phyloP scores from a whole-genome alignment of 1,284 basidiomycete genomes.

The Ceraceosorus guamensis region DNA sequence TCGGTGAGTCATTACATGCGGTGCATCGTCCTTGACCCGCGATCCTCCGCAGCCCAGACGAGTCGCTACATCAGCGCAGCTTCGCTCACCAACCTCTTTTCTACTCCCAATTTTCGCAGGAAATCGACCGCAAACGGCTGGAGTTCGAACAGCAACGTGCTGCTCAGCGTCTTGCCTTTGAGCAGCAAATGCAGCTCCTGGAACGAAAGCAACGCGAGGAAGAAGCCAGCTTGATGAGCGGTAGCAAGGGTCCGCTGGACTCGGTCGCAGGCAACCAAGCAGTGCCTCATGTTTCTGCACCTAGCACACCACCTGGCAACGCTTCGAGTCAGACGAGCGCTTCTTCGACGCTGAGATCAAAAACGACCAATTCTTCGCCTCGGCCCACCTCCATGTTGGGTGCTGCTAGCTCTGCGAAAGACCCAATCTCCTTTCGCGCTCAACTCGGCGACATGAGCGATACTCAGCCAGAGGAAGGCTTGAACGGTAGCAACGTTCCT shows the following conservation, averaged over 20 bases:
- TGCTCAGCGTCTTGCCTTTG: slow-evolving; percentile 30
- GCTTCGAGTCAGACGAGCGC: no score
- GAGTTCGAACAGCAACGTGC: slow-evolving; percentile 37
- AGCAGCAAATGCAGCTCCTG: slow-evolving; percentile 31
- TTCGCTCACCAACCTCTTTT: no score
- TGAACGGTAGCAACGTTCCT: slow-evolving; percentile 20
- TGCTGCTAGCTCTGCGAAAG: slow-evolving; percentile 8
- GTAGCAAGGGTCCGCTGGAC: background rate
- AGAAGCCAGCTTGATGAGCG: slow-evolving; percentile 20
- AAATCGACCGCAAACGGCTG: slow-evolving; percentile 29
- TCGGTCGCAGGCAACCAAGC: background rate
- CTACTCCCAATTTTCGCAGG: background rate
- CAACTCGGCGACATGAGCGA: no score
- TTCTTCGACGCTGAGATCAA: no score
- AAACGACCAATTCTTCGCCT: no score
- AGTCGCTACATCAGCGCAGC: no score
- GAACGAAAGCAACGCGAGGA: slow-evolving; percentile 34
- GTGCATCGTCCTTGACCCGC: no score
- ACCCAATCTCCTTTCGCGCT: slow-evolving; percentile 5
- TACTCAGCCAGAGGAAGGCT: slow-evolving; percentile 11
- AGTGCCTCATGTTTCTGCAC: slow-evolving; percentile 16
- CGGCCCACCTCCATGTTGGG: slow-evolving; percentile 3
- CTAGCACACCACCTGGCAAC: slow-evolving; percentile 16
- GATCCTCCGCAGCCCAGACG: no score
- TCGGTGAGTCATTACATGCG: no score